Base-by-base conservation (phyloP, 495 filamentous ascomycete species). In the Aspergillus nanangensis region DNA sequence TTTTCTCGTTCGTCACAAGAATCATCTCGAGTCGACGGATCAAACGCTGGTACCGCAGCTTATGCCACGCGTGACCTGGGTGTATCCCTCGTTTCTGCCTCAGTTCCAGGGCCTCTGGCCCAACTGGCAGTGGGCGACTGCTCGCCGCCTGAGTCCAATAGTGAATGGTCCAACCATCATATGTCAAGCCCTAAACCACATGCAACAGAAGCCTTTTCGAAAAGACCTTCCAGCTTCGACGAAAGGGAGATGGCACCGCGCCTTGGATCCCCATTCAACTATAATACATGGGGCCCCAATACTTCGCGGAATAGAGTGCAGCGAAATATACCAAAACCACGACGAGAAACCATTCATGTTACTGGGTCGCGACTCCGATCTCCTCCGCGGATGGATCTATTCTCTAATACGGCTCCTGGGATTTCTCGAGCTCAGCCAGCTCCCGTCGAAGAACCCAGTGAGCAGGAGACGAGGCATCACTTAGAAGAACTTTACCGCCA, bases 61-160 rank as follows among this genome's bases (percentile, higher is more conserved):
- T 84, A 82, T 57, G 69, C 82, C 3, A 88, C 85, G 9, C 83
- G 87, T 34, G 90, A 93, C 44, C 85, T 97, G 68, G 84, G 87
- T 33, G 68, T 95, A 29, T 96, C 93, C 27, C 79, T 98, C 27
- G 77, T 82, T 3, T 77, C 89, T 15, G 90, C 86, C 64, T 86
- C 87, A 8, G 77, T 90, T 11, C 76, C 84, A 25, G 85, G 80
- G 35, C 83, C 87, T 0, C 62, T 97, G 41, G 79, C 88, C 15
- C 75, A 78, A 49, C 59, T 88, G 24, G 63, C 79, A n/a, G 60
- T 69, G 31, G 63, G 62, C 17, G 58, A 66, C 41, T 14, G 43
- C 14, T 49, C 52, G 8, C 50, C 48, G 19, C 40, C 43, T 20
- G 50, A 59, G 20, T 39, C 42, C 27, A 53, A 46, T 29, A 40